Conservation (phyloP, 257 asterid genomes). For the Sherardia arvensis region DNA sequence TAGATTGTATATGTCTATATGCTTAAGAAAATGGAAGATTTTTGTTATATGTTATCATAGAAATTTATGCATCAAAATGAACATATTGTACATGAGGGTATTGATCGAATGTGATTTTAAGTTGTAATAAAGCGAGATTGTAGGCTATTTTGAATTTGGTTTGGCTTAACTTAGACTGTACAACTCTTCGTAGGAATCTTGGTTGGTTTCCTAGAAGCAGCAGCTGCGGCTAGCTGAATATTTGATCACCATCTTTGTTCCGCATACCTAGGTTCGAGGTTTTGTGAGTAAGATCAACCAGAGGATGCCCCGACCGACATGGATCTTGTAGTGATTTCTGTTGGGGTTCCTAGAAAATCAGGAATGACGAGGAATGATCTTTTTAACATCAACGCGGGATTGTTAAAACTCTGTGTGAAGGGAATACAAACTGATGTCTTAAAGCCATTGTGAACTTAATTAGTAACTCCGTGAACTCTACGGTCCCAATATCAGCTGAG, state of each 20-base stretch:
- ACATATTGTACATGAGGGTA: neutral
- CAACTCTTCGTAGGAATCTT: neutral
- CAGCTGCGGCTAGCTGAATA: neutral
- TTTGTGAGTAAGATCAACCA: conserved; percentile 68
- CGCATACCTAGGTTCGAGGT: conserved; percentile 68
- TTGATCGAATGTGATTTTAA: neutral
- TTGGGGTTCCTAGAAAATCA: conserved; percentile 97
- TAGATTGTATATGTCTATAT: too few species aligned
- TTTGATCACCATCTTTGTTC: conserved; percentile 1
- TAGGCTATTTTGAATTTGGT: neutral
- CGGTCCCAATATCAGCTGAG: conserved; percentile 97
- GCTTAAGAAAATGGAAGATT: too few species aligned
- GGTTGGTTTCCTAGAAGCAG: neutral
- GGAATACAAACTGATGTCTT: conserved; percentile 77
- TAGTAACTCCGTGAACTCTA: conserved; percentile 94
- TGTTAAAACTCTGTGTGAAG: conserved; percentile 86
- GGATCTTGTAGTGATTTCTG: conserved; percentile 92
- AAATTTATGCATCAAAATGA: neutral
- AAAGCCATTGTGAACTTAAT: conserved; percentile 73
- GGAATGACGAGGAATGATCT: conserved; percentile 99
- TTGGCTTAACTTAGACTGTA: neutral
- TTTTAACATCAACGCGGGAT: conserved; percentile 91
- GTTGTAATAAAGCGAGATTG: neutral
- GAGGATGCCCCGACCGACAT: conserved; percentile 91
- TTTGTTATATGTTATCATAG: too few species aligned